Evolutionary conservation across 169 alveolate genomes (phyloP), one percentile per base, ranked within the genome.

Genomic region (Plasmodium gonderi): DNA sequence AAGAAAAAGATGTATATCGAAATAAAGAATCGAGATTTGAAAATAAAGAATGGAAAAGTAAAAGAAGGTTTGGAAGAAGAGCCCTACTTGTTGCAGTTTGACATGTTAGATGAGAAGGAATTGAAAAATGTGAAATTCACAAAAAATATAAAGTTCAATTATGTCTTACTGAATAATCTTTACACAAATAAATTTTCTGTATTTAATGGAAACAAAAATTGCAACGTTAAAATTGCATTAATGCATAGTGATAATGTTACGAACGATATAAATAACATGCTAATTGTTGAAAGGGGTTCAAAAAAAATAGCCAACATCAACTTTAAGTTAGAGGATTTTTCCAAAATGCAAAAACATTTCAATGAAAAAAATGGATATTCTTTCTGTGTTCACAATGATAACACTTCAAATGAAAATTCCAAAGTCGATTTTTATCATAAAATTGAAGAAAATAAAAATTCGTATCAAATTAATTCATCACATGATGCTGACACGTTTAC

Each of bases 1-100:
- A 75, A 45, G 40, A 82, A 80, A 49, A 82, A 74, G 67, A 38
- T 23, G 44, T 85, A 75, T 77, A 85, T 85, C 12, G 23, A 85
- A n/a, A 74, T 85, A 20, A 85, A 74, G 78, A 85, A 60, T 8
- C 11, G 4, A 69, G 12, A 38, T 38, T n/a, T 45, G 20, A n/a
- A 38, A 74, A 54, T 33, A 85, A 72, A 38, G 45, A 51, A 74
- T 40, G 44, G n/a, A 17, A 33, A 74, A 38, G 14, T 0, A 23
- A 14, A 26, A 12, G 26, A 6, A 23, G 65, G 36, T 49, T 23
- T n/a, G 17, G 40, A 26, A 0, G 64, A 77, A 2, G 36, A 69
- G 29, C 36, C 64, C n/a, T 20, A 72, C 29, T 31, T 85, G 23
- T 3, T 33, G 14, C 20, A 36, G 42, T 49, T 20, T 6, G 79